Base-by-base conservation (phyloP, 116 monocot species). In the Papilionanthe hybrid region DNA sequence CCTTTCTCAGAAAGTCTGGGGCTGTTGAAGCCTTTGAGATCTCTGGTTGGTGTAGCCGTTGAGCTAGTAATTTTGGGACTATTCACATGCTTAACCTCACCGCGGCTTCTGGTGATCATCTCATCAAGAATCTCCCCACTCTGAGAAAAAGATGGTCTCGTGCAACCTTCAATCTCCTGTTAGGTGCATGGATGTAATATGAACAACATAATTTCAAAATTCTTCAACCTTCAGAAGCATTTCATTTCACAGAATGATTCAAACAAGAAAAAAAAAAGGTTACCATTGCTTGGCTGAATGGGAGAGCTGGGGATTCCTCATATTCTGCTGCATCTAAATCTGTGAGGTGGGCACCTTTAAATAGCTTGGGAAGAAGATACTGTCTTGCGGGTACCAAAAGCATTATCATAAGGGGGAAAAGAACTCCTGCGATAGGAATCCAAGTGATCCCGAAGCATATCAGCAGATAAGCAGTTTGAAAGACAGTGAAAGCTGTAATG, bases 371-470 rank as follows among this genome's bases (percentile, higher is more conserved):
- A 43, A 91, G 89, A 12, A 86, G 22, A 56, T 93, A 89, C 49
- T 93, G 89, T 72, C 93, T 83, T 12, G 87, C 83, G 5, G 89
- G 91, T 27, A 93, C 86, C 20, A 93, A 75, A 45, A 93, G 89
- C 91, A 93, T 91, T 81, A 93, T 89, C 69, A 93, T 77, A 49
- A 93, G 84, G 15, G 93, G 93, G 32, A 93, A 93, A 30, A 93
- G 83, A 47, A 93, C 87, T 1, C 91, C 91, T 0, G 91, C 93
- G 22, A 91, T 78, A 10, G 93, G 91, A 44, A 93, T 83, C 93
- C 93, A 93, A 49, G 93, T 93, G 42, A 89, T 57, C 15, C 93
- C 93, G 49, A 91, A 93, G 86, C 91, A 91, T 12, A 93, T 42
- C 27, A 93, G 84, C 79, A 93, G 72, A 68, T 93, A 93, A 6